Base-by-base conservation (phyloP, 1,284 basidiomycete species). In the Tilletia walkeri region DNA sequence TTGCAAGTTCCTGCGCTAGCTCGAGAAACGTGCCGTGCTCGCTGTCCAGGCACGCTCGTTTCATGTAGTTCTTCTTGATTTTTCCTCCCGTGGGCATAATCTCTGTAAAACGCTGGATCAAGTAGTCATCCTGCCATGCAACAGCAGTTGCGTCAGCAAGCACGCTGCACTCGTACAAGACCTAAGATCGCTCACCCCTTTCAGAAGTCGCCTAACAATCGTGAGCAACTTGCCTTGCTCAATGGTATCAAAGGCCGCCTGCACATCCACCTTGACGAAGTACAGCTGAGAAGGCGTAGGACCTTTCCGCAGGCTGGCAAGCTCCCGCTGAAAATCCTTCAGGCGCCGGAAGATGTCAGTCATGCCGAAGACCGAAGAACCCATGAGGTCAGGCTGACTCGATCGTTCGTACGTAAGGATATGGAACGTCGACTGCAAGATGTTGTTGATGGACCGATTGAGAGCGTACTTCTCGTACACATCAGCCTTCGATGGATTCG, bases 231-330 rank as follows among this genome's bases (percentile, higher is more conserved):
- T 94, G 30, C 88, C 87, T 82, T 99, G 96, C 56, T 94, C 90
- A 74, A 99, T 98, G 0, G 92, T 94, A 84, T 99, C 96, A 85
- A 98, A 99, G 73, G 94, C 96, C 0, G 94, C 91, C 72, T 91
- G 90, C 16, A 99, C 93, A 80, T 99, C 96, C 39, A 96, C 89
- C 84, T 99, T 99, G 72, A 95, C 94, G 79, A 99, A 95, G 83
- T 94, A 98, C n/a, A 75, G 67, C 76, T 65, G 24, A 1, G 14
- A 45, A 65, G 69, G 24, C 7, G 16, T 18, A 18, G 16, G 7
- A 3, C 59, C 6, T 38, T 10, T 18, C 18, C 14, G 18, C 5
- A 18, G 6, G 3, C 34, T 14, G 16, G 34, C 5, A 16, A 63
- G 16, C n/a, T 56, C 36, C 2, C 72, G 70, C 54, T 75, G 74